A percentile compares a stretch with the other conserved stretches of the same genome.
Evolutionary conservation across 192 early-diverging fungal species (phyloP).

Genomic region (Kappamyces sp.): DNA sequence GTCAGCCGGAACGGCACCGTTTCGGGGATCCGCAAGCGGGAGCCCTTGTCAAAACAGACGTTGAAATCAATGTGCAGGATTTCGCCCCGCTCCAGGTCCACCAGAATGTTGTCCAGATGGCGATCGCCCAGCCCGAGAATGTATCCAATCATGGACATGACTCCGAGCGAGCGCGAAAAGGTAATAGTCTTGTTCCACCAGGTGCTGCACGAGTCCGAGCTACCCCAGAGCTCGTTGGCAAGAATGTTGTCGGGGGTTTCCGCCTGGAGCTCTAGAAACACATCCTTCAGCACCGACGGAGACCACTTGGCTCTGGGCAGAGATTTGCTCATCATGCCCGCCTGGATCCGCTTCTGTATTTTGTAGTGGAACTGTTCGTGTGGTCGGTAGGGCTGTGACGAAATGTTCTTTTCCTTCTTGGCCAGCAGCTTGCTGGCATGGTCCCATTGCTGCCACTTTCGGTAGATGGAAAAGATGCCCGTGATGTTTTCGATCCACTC

Average conservation of each 20-base stretch:
- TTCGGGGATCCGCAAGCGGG: slow-evolving; percentile 58
- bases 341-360: slow-evolving; percentile 43
- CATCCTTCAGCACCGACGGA: slow-evolving; percentile 42
- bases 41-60: slow-evolving; percentile 68
- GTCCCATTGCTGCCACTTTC: slow-evolving; percentile 71
- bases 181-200: slow-evolving; percentile 36
- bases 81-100: slow-evolving; percentile 39
- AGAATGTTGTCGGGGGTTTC: slow-evolving; percentile 65
- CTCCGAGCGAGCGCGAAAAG: slow-evolving; percentile 47
- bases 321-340: slow-evolving; percentile 42
- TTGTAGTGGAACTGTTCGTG: slow-evolving; percentile 41
- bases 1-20: slow-evolving; percentile 72
- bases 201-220: slow-evolving; percentile 24
- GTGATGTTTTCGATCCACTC: slow-evolving; percentile 87
- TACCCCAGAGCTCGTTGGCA: slow-evolving; percentile 58
- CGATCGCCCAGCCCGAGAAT: slow-evolving; percentile 64
- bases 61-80: slow-evolving; percentile 73
- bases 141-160: slow-evolving; percentile 61
- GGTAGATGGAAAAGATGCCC: slow-evolving; percentile 71
- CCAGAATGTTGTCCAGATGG: slow-evolving; percentile 69
- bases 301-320: slow-evolving; percentile 68
- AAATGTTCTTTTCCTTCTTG: slow-evolving; percentile 34
- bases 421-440: slow-evolving; percentile 50
- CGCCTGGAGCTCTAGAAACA: slow-evolving; percentile 52
- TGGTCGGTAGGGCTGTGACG: slow-evolving; percentile 29